Evolutionary conservation across 176 grass and related monocot genomes (phyloP).

Genomic region (Carex littledalei): DNA sequence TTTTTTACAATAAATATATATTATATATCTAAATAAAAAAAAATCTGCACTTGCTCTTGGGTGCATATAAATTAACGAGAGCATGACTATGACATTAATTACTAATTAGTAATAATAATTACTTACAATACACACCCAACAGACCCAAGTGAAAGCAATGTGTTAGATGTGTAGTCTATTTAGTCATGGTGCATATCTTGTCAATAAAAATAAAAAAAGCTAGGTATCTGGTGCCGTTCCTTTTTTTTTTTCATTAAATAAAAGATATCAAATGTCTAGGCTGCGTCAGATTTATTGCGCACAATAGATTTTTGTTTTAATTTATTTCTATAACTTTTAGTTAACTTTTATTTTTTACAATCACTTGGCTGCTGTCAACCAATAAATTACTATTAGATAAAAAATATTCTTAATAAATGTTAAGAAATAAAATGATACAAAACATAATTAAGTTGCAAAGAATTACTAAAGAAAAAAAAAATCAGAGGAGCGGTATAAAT

Average conservation of each 20-base stretch:
- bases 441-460: neutral
- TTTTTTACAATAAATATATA: too few species aligned
- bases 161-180: slow-evolving; percentile 15
- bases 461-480: too few species aligned
- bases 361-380: too few species aligned
- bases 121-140: neutral
- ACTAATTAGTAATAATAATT: neutral
- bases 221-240: neutral
- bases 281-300: neutral
- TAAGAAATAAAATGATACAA: neutral
- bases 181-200: neutral
- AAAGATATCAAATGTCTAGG: neutral
- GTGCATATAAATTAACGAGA: neutral
- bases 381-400: too few species aligned
- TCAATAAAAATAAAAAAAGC: neutral
- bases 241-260: neutral
- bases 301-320: neutral
- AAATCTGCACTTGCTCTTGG: neutral
- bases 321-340: neutral
- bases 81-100: neutral
- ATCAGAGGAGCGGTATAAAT: too few species aligned
- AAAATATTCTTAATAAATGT: too few species aligned
- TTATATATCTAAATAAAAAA: too few species aligned
- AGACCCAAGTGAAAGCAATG: neutral
- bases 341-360: neutral